Evolutionary conservation across 768 basidiomycete genomes (phyloP).

Genomic region (Lactarius hatsudake): DNA sequence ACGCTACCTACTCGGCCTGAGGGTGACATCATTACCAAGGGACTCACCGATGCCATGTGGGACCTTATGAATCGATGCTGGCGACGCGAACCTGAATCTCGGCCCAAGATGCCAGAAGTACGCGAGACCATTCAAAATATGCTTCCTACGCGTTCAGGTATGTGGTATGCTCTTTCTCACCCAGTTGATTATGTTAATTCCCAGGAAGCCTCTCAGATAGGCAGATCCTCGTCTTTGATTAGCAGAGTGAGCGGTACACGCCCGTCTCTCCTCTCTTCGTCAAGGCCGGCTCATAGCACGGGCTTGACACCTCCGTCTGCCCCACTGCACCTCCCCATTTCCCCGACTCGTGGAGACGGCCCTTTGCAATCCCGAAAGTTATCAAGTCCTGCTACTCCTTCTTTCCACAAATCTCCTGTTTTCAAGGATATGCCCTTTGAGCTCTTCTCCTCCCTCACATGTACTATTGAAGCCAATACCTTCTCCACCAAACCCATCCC

Average conservation of each 20-base stretch:
- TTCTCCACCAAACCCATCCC: constrained; percentile 1
- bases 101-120: constrained; percentile 41
- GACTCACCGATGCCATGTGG: constrained; percentile 44
- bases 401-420: not conserved
- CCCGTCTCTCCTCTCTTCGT: constrained; percentile 4
- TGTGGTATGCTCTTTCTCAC: not conserved
- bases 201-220: constrained; percentile 6
- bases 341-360: not conserved
- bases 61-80: constrained; percentile 44
- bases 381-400: not conserved
- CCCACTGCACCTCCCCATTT: constrained; percentile 1
- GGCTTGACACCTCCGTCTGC: constrained; percentile 8
- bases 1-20: constrained; percentile 41
- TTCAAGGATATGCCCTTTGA: constrained; percentile 13
- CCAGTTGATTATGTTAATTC: not conserved
- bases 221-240: not conserved
- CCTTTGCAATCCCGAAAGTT: not conserved
- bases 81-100: constrained; percentile 38
- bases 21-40: constrained; percentile 29
- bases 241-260: not conserved
- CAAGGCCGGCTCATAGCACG: not conserved
- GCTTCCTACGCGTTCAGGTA: constrained; percentile 18
- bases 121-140: constrained; percentile 27
- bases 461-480: constrained; percentile 11
- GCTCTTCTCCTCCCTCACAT: constrained; percentile 19